Evolutionary conservation across 106 monocot species (phyloP), one percentile per base, ranked within the genome.

Genomic region (Dioscorea dumetorum): DNA sequence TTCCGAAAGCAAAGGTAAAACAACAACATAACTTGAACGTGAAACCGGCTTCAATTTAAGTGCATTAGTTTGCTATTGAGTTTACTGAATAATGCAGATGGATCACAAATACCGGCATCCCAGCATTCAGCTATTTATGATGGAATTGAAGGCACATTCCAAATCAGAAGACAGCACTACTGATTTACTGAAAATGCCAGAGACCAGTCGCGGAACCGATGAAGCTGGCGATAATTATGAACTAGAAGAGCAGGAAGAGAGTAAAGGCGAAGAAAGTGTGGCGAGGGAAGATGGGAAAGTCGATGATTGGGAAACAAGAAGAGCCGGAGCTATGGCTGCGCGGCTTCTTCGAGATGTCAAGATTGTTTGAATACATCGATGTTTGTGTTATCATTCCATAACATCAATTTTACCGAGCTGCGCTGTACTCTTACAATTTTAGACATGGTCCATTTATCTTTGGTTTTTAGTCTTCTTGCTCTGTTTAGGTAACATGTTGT

Each of bases 241-340:
- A 17, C 24, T 13, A 52, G 71, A 66, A 57, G 79, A 77, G 48
- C 67, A 63, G 24, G 74, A 60, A 22, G 72, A 63, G 17, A 23
- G 20, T 32, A 41, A 22, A 4, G 52, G 56, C 22, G 75, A 2
- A 69, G 33, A 61, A 16, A 52, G 24, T 17, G 14, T 22, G 17
- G 64, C 69, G 64, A 23, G 21, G 21, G 52, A 74, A 65, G 62
- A 58, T 9, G 61, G 49, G 20, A 77, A 69, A 24, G 60, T 54
- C 67, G 82, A 86, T 64, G 88, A 88, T 9, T 95, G 95, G 95
- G 91, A 84, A 61, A 75, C 70, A 51, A 88, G 95, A 80, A 83
- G 95, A 72, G 74, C 54, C 8, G 95, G 86, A 1, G 77, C 95
- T 34, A 82, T 88, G 81, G 91, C 85, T 72, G 91, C 95, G 34